Evolutionary conservation across 495 filamentous ascomycete genomes (phyloP).

Genomic region (Annulohypoxylon moriforme): DNA sequence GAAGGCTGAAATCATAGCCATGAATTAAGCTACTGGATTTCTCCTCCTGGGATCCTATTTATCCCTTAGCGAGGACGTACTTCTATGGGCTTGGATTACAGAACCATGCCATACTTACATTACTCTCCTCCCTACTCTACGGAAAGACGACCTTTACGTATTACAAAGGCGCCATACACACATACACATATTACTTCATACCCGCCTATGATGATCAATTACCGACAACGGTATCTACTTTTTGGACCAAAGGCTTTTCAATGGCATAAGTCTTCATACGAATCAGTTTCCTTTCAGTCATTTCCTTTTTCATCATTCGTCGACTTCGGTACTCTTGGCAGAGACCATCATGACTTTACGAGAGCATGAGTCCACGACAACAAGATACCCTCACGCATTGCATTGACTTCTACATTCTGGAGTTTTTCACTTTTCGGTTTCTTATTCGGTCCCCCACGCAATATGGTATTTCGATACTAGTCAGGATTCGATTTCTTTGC

Average conservation of each 20-base stretch:
- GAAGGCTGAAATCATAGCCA: conserved; percentile 47
- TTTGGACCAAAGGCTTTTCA: conserved; percentile 22
- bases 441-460: neutral
- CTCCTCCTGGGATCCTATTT: neutral
- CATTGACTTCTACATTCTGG: neutral
- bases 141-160: neutral
- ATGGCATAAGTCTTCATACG: neutral
- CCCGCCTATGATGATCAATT: conserved; percentile 4
- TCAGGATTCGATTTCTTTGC: neutral
- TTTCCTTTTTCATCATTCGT: neutral
- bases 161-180: neutral
- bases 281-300: neutral
- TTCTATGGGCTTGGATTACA: neutral
- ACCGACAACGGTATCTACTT: neutral
- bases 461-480: neutral
- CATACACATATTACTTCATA: neutral
- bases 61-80: neutral
- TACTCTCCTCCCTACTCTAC: neutral
- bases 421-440: neutral
- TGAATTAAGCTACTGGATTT: conserved; percentile 30
- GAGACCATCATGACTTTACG: neutral
- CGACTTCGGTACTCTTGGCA: neutral
- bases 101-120: neutral
- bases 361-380: neutral
- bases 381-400: neutral